Evolutionary conservation across 2,329 filamentous ascomycete species (phyloP), one percentile per base, ranked within the genome.

Genomic region (Lasiodiplodia sp.): DNA sequence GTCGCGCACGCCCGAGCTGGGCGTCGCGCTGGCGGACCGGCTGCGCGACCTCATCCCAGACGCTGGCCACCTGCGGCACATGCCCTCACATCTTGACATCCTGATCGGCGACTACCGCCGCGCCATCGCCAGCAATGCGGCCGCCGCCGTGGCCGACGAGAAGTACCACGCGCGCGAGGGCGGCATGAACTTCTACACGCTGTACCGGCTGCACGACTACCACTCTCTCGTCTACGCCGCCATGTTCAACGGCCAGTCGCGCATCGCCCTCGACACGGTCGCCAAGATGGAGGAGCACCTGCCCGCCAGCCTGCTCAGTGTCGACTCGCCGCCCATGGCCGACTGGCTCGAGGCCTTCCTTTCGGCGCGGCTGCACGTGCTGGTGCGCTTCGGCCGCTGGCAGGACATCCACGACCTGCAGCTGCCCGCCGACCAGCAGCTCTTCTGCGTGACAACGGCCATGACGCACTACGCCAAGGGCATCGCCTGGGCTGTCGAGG

Each of bases 11-110:
- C 91, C 91, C 0, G 91, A 92, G 75, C 75, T 79, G 1, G 91
- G 89, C 1, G 76, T 92, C 18, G 80, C 85, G 0, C 82, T 86
- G 0, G 90, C 90, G 5, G 86, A 93, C 73, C 79, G 82, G 18
- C 83, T 93, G 12, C 87, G 91, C 25, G 84, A 83, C 11, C 83
- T 93, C 2, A 86, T 91, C 0, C 91, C 91, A 0, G 90, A 93
- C 75, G 84, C 87, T 0, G 91, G 91, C 0, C 91, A 94, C 76
- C 80, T 92, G 0, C 83, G 89, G 51, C 91, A 93, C 74, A 94
- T 95, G 92, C 91, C 92, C 0, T 88, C 88, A 0, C 92, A 95
- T 76, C 82, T 94, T 44, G 91, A 94, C 76, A 86, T 92, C 12
- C 84, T 94, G 0, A 86, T 89, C 34, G 92, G 92, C 14, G 87